Evolutionary conservation across 148 eudicot genomes (phyloP), one percentile per base, ranked within the genome.

Genomic region (Rhododendron molle): DNA sequence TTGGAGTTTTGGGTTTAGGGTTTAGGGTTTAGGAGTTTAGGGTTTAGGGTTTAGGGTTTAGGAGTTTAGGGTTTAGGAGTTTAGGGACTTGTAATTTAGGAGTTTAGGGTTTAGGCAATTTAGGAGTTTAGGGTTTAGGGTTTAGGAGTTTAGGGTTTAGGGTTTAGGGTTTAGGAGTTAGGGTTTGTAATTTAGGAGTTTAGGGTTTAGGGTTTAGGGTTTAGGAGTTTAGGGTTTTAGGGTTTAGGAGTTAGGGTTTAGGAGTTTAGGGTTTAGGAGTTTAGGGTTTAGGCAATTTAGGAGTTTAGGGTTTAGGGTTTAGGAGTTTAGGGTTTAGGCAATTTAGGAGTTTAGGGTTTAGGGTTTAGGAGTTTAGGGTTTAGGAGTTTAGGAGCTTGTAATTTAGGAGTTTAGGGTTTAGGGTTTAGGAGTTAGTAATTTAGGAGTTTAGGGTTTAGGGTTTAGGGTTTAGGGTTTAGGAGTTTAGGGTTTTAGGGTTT

Each of bases 41-140:
- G 67, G 86, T 81, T 44, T 84, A 50, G 10, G 67, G 86, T 69
- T 44, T 84, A 76, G n/a, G 67, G 86, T 69, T 44, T 84, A 76
- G n/a, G 32, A 49, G 30, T 71, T 65, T 67, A 49, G 30, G 7
- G 50, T 47, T 65, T 67, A 26, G 30, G 10, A n/a, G 21, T 47
- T 81, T 79, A 26, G 50, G n/a, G 81, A n/a, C n/a, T n/a, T n/a
- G n/a, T n/a, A n/a, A n/a, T 71, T 23, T 74, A 49, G 13, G 40
- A n/a, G 86, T 81, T 23, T 74, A n/a, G n/a, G n/a, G n/a, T n/a
- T n/a, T n/a, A n/a, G n/a, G n/a, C n/a, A n/a, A n/a, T n/a, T n/a
- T n/a, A 49, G 28, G 28, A 81, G 58, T 46, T 84, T 23, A 12
- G 81, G 86, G 58, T 73, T 84, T 40, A 30, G 80, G 85, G 52